Conservation (phyloP, 2,329 filamentous ascomycete genomes). For the Dryadomyces quercus-mongolicae region DNA sequence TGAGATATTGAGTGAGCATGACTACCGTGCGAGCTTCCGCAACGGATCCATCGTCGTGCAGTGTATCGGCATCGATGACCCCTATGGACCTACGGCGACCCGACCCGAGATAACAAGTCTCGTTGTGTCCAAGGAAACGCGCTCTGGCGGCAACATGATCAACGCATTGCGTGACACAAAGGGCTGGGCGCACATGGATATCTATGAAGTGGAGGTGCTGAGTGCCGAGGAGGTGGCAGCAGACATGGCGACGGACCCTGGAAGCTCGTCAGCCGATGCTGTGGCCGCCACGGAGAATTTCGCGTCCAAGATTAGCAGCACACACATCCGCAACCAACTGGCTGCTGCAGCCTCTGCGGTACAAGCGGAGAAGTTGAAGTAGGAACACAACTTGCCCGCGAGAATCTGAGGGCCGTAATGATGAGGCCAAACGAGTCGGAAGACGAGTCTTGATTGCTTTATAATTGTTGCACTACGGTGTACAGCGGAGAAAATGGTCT, state of each 20-base stretch:
- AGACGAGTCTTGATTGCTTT: too few relatives aligned
- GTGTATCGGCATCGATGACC: conserved; percentile 76
- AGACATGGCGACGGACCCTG: conserved; percentile 20
- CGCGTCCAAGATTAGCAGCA: conserved; percentile 81
- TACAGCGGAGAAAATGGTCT: too few relatives aligned
- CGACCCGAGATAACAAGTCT: conserved; percentile 67
- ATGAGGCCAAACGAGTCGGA: too few relatives aligned
- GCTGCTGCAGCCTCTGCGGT: conserved; percentile 16
- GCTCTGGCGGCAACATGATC: conserved; percentile 69
- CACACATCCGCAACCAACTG: conserved; percentile 54
- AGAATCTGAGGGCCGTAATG: too few relatives aligned
- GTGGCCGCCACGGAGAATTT: too few relatives aligned
- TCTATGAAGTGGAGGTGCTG: conserved; percentile 85
- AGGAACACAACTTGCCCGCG: too few relatives aligned
- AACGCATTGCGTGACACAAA: conserved; percentile 70
- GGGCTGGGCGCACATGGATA: conserved; percentile 62
- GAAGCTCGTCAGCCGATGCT: too few relatives aligned
- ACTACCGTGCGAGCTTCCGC: conserved; percentile 45
- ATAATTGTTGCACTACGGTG: too few relatives aligned
- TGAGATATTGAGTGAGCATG: conserved; percentile 21
- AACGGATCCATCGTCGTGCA: conserved; percentile 52
- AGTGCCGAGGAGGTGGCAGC: conserved; percentile 50
- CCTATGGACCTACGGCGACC: conserved; percentile 82
- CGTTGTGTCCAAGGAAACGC: conserved; percentile 80
- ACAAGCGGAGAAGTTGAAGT: too few relatives aligned